These are phyloP conservation scores for Geranium incanum DNA, from an alignment of 441 rosid genomes.

Conservation along the genomic window DNA sequence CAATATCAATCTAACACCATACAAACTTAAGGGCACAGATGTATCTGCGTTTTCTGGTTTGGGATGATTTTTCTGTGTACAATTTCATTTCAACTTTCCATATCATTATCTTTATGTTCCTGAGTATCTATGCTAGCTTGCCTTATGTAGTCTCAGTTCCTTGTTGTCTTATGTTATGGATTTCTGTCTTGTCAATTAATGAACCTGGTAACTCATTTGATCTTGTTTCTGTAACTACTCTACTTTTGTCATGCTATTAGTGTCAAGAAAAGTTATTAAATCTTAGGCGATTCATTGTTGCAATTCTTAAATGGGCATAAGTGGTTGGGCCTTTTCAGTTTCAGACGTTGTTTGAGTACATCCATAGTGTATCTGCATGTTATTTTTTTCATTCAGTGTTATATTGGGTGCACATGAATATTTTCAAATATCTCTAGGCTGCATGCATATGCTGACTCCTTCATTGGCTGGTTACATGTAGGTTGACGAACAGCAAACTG, in stretches of 20 bases:
- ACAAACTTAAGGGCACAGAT: not conserved
- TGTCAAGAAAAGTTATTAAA: not conserved
- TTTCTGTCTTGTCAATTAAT: not conserved
- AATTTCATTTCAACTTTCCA: no score
- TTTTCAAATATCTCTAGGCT: not conserved
- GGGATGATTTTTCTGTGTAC: not conserved
- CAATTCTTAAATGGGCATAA: no score
- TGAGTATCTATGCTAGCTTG: not conserved
- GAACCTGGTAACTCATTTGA: not conserved
- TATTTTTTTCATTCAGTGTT: no score
- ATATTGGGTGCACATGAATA: not conserved
- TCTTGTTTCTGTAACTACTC: not conserved
- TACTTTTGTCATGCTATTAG: not conserved
- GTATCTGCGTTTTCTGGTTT: not conserved
- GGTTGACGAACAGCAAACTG: constrained; percentile 22
- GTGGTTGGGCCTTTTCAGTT: no score
- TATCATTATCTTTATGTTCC: not conserved
- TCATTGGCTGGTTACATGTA: constrained; percentile 11
- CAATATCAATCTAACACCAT: not conserved
- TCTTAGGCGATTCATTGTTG: no score
- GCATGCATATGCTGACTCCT: not conserved
- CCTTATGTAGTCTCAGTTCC: not conserved
- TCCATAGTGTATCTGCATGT: no score
- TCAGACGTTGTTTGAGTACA: no score
- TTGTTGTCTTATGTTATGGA: not conserved